phyloP scores from a whole-genome alignment of 352 stramenopile genomes.

The Albugo candida region DNA sequence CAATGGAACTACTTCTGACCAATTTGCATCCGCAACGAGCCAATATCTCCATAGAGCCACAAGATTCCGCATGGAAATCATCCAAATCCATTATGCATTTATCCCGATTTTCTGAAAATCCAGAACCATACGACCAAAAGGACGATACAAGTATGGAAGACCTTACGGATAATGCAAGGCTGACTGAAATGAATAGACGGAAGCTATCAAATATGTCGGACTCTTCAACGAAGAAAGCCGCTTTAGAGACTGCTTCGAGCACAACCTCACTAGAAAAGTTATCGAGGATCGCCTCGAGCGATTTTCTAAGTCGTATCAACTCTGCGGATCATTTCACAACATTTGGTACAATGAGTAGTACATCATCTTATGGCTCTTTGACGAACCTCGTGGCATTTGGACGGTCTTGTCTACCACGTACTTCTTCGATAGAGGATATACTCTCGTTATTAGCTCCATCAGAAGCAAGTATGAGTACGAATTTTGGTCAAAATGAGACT shows the following conservation, averaged over 20 bases:
- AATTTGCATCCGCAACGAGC: no score
- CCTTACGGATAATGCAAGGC: slow-evolving; percentile 8
- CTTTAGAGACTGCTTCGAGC: slow-evolving; percentile 11
- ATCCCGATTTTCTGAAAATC: no score
- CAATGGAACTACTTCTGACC: no score
- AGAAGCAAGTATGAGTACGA: slow-evolving; percentile 12
- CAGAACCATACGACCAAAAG: no score
- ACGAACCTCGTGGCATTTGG: no score
- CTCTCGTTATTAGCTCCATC: slow-evolving; percentile 65
- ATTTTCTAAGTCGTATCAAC: no score
- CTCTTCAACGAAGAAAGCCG: slow-evolving; percentile 21
- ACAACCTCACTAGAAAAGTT: slow-evolving; percentile 13
- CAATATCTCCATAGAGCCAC: slow-evolving; percentile 29
- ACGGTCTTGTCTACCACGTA: slow-evolving; percentile 26
- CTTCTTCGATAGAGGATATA: slow-evolving; percentile 77
- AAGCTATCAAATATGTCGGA: slow-evolving; percentile 30
- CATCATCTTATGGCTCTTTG: slow-evolving; percentile 10
- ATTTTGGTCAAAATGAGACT: no score
- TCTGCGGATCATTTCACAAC: slow-evolving; percentile 55
- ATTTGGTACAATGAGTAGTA: slow-evolving; percentile 15
- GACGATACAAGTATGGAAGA: slow-evolving; percentile 40
- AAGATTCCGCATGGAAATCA: no score
- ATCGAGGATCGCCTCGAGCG: no score
- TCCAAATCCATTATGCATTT: no score
- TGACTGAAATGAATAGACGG: slow-evolving; percentile 7